Evolutionary conservation across 495 filamentous ascomycete species (phyloP), one percentile per base, ranked within the genome.

Genomic region (Amphirosellinia nigrospora): DNA sequence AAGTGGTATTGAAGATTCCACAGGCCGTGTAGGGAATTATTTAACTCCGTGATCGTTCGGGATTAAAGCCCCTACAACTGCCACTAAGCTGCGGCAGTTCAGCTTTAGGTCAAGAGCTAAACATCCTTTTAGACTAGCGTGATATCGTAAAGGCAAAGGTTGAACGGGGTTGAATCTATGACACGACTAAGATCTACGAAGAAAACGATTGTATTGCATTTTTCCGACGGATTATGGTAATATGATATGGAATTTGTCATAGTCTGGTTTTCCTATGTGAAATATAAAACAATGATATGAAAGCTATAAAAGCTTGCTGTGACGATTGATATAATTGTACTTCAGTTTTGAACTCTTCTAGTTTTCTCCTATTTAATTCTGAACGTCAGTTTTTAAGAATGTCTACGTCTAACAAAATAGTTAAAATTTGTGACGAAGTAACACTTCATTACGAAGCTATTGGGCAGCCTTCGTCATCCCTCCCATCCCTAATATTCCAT

Each of bases 31-130:
- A 1, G n/a, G 23, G 11, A 6, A 59, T 15, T 43, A 41, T 39
- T 61, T 61, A 41, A 26, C 58, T 61, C 58, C 58, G 59, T 43
- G 59, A 43, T 21, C 3, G 23, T 43, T 21, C 59, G 59, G 59
- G 7, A 23, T 5, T 62, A 41, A 30, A 26, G 3, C 30, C 38
- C n/a, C 59, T 23, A 19, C 59, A 10, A 43, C 36, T 62, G 7
- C 6, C 19, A 6, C 34, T 60, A 13, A n/a, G 13, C 11, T 10
- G 4, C 19, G 21, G 23, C 21, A 10, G 6, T 9, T 36, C 11
- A n/a, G 59, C 38, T 16, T 62, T 28, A 62, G 38, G 15, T 16
- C 10, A 60, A 4, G n/a, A 39, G n/a, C 56, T 60, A 60, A 10
- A 9, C n/a, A 36, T 6, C 8, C n/a, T 39, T 60, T 60, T 23